phyloP scores from a whole-genome alignment of 75 land plant genomes.

The Isoetes taiwanensis region DNA sequence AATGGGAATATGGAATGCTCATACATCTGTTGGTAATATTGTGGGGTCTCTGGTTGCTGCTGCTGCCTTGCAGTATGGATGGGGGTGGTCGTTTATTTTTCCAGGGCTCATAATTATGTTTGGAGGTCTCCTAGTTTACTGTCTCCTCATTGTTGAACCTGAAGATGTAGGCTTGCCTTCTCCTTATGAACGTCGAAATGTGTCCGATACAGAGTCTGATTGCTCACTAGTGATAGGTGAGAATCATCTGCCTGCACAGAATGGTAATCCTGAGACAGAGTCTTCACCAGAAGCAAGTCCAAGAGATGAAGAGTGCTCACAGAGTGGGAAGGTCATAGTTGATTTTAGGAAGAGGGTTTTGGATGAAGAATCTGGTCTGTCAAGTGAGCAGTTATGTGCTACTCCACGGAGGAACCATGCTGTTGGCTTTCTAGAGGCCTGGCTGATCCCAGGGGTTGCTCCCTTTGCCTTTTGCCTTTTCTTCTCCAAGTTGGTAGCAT shows the following conservation, averaged over 20 bases:
- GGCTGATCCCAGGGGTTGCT: conserved; percentile 93
- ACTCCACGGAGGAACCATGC: conserved; percentile 17
- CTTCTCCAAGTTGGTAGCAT: conserved; percentile 89
- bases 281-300: not conserved
- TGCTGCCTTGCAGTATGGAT: conserved; percentile 45
- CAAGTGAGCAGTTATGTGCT: no score
- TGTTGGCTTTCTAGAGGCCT: conserved; percentile 75
- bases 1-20: conserved; percentile 94
- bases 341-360: not conserved
- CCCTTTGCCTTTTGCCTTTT: conserved; percentile 87
- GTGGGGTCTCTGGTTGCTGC: conserved; percentile 62
- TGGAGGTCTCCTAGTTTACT: conserved; percentile 39
- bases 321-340: not conserved
- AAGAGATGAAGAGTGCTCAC: not conserved
- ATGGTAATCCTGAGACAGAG: not conserved
- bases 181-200: conserved; percentile 8
- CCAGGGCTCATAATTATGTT: conserved; percentile 49
- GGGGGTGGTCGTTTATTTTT: conserved; percentile 76
- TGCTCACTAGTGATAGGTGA: not conserved
- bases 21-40: conserved; percentile 75
- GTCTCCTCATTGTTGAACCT: conserved; percentile 54
- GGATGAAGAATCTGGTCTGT: not conserved
- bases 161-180: conserved; percentile 30
- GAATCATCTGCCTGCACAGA: not conserved
- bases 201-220: not conserved